Evolutionary conservation across 768 basidiomycete genomes (phyloP).

Genomic region (Amanita rimosa): DNA sequence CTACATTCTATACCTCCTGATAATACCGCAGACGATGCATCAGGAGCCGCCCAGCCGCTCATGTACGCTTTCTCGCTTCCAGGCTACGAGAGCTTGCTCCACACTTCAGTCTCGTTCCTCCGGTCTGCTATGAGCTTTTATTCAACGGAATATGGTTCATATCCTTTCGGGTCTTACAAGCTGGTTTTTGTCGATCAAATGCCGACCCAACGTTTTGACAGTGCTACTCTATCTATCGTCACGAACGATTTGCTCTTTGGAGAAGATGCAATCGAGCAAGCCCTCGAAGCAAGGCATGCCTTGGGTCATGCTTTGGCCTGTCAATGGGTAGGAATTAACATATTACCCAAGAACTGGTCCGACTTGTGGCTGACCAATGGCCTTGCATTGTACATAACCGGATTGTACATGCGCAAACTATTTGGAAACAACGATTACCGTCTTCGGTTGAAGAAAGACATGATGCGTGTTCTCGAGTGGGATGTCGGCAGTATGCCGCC

Average conservation of each 20-base stretch:
- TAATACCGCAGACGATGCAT: constrained; percentile 45
- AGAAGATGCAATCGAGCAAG: constrained; percentile 86
- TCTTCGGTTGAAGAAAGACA: constrained; percentile 91
- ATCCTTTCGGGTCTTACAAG: constrained; percentile 93
- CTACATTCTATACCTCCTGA: constrained; percentile 59
- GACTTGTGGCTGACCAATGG: constrained; percentile 98
- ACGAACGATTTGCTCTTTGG: constrained; percentile 78
- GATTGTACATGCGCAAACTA: constrained; percentile 75
- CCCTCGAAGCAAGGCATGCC: constrained; percentile 78
- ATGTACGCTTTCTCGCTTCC: constrained; percentile 93
- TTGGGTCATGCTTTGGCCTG: constrained; percentile 84
- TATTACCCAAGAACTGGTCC: constrained; percentile 85
- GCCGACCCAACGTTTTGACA: constrained; percentile 71
- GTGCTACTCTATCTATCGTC: constrained; percentile 73
- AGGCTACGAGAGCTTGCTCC: constrained; percentile 67
- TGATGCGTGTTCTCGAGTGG: constrained; percentile 80
- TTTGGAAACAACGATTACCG: constrained; percentile 97
- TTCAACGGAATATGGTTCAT: constrained; percentile 85
- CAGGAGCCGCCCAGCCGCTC: constrained; percentile 52
- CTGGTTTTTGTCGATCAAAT: constrained; percentile 89
- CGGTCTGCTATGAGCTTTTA: constrained; percentile 90
- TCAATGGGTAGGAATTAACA: constrained; percentile 96
- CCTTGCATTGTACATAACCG: constrained; percentile 81
- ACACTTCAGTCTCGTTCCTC: constrained; percentile 62
- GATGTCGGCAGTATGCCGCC: constrained; percentile 88